Evolutionary conservation across 2,329 filamentous ascomycete species (phyloP).

Genomic region (Colletotrichum spaethianum): DNA sequence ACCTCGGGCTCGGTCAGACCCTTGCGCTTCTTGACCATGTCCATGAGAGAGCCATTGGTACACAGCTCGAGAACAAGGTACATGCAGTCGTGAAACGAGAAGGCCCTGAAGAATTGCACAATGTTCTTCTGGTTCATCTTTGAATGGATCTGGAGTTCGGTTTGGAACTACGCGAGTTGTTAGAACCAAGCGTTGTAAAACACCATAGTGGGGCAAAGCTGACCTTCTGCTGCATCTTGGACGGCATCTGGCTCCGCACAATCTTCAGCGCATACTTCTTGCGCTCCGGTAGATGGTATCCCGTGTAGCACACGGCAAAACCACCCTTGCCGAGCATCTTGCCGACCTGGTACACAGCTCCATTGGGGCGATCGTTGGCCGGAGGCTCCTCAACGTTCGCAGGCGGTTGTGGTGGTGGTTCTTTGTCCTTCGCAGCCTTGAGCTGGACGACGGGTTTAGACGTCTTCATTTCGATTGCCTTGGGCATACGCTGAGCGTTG

Average conservation of each 20-base stretch:
- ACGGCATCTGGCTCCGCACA: conserved; percentile 85
- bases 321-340: conserved; percentile 84
- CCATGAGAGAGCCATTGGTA: conserved; percentile 95
- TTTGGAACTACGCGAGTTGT: conserved; percentile 69
- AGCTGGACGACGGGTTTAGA: conserved; percentile 60
- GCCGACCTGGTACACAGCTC: conserved; percentile 81
- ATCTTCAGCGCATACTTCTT: conserved; percentile 85
- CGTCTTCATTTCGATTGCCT: conserved; percentile 64
- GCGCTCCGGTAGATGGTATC: conserved; percentile 75
- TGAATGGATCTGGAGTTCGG: conserved; percentile 96
- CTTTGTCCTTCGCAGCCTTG: conserved; percentile 74
- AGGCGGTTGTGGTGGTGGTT: conserved; percentile 77
- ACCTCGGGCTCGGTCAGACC: conserved; percentile 95
- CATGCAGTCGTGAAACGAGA: conserved; percentile 89
- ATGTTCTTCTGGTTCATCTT: conserved; percentile 98
- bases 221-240: conserved; percentile 89
- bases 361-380: conserved; percentile 77
- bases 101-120: conserved; percentile 94
- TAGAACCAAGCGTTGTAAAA: conserved; percentile 5
- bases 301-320: conserved; percentile 86
- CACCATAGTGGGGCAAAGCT: conserved; percentile 24
- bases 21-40: conserved; percentile 94
- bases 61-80: conserved; percentile 96
- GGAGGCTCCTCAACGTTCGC: conserved; percentile 72
- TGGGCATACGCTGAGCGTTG: conserved; percentile 70